These are phyloP conservation scores for Naganishia cerealis DNA, from an alignment of 1,284 basidiomycete genomes.

Conservation along the genomic window DNA sequence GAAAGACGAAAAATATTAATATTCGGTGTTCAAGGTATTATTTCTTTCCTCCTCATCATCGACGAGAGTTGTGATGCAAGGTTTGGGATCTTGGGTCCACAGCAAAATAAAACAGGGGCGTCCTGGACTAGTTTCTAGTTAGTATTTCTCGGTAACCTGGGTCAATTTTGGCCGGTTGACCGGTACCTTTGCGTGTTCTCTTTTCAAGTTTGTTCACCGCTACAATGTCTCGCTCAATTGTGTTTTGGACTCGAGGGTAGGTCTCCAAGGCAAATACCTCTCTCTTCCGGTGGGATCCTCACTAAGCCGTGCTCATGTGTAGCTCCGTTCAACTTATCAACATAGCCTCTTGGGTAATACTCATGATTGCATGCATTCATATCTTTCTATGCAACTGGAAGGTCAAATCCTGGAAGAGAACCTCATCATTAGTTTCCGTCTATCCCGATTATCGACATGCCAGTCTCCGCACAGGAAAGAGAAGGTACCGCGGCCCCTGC, in stretches of 20 bases:
- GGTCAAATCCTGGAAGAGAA: not conserved
- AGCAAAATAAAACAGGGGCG: conserved; percentile 30
- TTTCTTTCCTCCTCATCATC: conserved; percentile 17
- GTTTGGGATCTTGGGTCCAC: conserved; percentile 30
- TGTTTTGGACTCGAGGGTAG: conserved; percentile 27
- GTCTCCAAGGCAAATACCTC: too few species aligned
- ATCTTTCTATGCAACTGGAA: not conserved
- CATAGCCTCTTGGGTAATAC: not conserved
- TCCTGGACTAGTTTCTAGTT: conserved; percentile 32
- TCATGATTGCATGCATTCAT: not conserved
- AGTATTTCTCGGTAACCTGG: not conserved
- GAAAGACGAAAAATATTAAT: not conserved
- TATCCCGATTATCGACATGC: not conserved
- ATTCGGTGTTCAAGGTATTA: too few species aligned
- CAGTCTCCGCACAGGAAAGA: not conserved
- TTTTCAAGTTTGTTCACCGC: conserved; percentile 24
- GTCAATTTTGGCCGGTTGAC: not conserved
- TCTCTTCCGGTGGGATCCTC: too few species aligned
- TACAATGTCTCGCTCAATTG: conserved; percentile 30
- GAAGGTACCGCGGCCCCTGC: not conserved
- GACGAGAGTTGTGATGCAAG: conserved; percentile 24
- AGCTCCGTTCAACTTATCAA: not conserved
- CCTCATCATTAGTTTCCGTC: not conserved
- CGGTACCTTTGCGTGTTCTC: not conserved
- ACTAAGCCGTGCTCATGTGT: too few species aligned